Evolutionary conservation across 2,329 filamentous ascomycete genomes (phyloP), one percentile per base, ranked within the genome.

Genomic region (Cercospora sp.): DNA sequence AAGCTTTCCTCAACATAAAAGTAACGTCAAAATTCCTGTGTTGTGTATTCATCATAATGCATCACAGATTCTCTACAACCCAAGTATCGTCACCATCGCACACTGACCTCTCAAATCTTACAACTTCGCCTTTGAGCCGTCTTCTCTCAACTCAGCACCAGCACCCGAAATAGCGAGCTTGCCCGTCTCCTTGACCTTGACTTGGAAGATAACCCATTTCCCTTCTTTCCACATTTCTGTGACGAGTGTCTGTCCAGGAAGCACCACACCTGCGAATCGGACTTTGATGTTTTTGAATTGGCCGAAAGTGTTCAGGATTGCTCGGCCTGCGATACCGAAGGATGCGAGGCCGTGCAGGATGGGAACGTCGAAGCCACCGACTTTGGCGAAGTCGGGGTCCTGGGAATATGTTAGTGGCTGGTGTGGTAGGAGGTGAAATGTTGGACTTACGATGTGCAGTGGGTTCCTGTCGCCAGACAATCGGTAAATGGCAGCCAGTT

Each of bases 261-360:
- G 79, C 12, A 97, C 93, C 9, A 91, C 89, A 65, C 93, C 93
- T 1, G 92, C 92, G 79, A 97, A 97, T 71, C 93, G 86, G 26
- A 96, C 93, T 86, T 97, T 97, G 83, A 97, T 89, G 83, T 93
- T 97, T 85, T 91, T 92, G 83, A 91, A 93, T 58, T 87, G 82
- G 3, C 95, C 95, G 76, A 89, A 98, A 71, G 85, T 90, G 81
- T 93, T 87, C 79, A 94, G 91, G 45, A 99, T 89, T 68, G 94
- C 93, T 86, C 97, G 97, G 72, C 90, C 92, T 16, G 92, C 90
- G 73, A 98, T 88, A 74, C 95, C 95, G 76, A 99, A 94, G 79
- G 90, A 95, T 87, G 93, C 97, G 42, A 99, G 88, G n/a, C 95
- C 95, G 84, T 99, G 95, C 64, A 99, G 85, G 78, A 99, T 99